Percentiles rank a stretch among this genome's conserved stretches.
phyloP scores from a whole-genome alignment of 1,139 yeast species.

The Candida tropicalis region DNA sequence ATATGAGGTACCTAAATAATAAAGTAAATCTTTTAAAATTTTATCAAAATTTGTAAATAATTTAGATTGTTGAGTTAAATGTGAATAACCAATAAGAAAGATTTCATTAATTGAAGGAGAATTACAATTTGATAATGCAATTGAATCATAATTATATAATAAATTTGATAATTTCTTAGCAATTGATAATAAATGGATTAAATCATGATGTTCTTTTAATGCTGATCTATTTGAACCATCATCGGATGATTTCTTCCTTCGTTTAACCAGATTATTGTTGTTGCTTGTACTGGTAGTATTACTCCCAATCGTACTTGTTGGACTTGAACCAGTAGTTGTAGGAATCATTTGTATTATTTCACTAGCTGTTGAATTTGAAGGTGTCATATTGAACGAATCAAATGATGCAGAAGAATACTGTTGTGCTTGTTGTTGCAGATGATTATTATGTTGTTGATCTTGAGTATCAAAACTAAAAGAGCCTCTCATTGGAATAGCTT shows the following conservation, averaged over 20 bases:
- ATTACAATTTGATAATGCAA: conserved; percentile 18
- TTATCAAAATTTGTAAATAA: conserved; percentile 26
- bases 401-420: conserved; percentile 2
- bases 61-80: conserved; percentile 21
- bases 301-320: not conserved
- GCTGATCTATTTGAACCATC: conserved; percentile 6
- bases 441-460: conserved; percentile 8
- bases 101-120: conserved; percentile 23
- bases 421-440: conserved; percentile 5
- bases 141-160: conserved; percentile 14
- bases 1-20: conserved; percentile 26
- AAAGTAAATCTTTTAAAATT: conserved; percentile 26
- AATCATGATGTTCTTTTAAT: conserved; percentile 24
- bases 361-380: not conserved
- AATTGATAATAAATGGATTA: conserved; percentile 37
- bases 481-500: not conserved
- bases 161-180: conserved; percentile 32
- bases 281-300: conserved; percentile 2
- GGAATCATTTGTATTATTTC: conserved; percentile 1
- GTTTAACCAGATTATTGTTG: conserved; percentile 7
- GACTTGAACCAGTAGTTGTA: not conserved
- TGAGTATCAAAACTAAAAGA: conserved; percentile 8
- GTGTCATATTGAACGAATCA: conserved; percentile 7
- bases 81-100: conserved; percentile 37
- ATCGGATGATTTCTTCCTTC: conserved; percentile 8